Conservation (phyloP, 192 early-diverging fungal species). For the Gonapodya prolifera region DNA sequence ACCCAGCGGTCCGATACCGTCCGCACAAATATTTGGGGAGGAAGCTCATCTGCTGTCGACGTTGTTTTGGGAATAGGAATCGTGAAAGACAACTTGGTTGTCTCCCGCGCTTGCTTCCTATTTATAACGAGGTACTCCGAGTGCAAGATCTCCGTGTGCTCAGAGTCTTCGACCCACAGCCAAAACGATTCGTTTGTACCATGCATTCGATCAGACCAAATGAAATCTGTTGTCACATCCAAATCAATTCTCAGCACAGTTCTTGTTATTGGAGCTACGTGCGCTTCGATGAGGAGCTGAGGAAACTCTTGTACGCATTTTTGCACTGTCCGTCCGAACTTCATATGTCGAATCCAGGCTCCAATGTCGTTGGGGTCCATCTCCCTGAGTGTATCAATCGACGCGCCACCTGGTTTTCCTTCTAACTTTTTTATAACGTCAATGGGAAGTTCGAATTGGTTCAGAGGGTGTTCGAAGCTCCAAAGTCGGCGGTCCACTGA, state of each 20-base stretch:
- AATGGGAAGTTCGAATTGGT: constrained; percentile 6
- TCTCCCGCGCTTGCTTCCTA: constrained; percentile 49
- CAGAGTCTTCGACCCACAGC: constrained; percentile 90
- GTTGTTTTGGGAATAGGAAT: constrained; percentile 61
- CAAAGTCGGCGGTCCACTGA: constrained; percentile 82
- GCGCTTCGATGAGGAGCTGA: constrained; percentile 58
- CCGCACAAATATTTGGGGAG: constrained; percentile 82
- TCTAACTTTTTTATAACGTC: constrained; percentile 26
- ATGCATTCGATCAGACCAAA: constrained; percentile 90
- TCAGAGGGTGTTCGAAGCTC: constrained; percentile 24
- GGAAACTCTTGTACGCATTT: constrained; percentile 80
- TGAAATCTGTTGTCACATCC: constrained; percentile 70
- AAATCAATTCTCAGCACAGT: constrained; percentile 77
- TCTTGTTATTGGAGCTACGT: constrained; percentile 85
- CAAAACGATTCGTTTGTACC: constrained; percentile 85
- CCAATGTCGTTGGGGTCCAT: constrained; percentile 80
- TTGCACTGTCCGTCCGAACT: constrained; percentile 61
- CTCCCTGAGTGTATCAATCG: constrained; percentile 62
- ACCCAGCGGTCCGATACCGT: constrained; percentile 94
- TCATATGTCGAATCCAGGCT: constrained; percentile 62
- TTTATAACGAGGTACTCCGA: constrained; percentile 80
- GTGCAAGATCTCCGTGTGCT: constrained; percentile 81
- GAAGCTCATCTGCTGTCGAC: constrained; percentile 59
- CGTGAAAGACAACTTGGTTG: constrained; percentile 60
- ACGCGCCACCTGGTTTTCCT: constrained; percentile 26